Evolutionary conservation across 2,329 filamentous ascomycete species (phyloP).

Genomic region (Drechmeria coniospora): DNA sequence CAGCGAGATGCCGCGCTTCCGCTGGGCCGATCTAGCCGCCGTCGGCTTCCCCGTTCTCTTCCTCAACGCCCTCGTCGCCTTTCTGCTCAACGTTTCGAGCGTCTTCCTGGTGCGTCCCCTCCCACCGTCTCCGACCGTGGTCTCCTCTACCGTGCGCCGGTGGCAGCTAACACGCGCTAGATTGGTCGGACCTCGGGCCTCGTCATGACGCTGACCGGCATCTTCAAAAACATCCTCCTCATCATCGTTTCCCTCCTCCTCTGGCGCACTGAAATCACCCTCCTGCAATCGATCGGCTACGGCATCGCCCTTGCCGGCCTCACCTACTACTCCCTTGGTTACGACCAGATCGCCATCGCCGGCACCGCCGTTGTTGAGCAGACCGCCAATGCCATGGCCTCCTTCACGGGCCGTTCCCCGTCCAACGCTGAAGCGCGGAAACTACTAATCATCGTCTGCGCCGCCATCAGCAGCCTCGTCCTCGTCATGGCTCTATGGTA

Average conservation of each 20-base stretch:
- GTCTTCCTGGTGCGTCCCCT: conserved; percentile 58
- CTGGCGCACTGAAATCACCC: conserved; percentile 57
- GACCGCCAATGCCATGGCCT: conserved; percentile 9
- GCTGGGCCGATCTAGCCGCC: conserved; percentile 47
- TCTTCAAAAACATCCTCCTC: conserved; percentile 77
- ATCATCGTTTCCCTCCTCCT: conserved; percentile 63
- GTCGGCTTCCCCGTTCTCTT: conserved; percentile 51
- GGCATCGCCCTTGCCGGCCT: conserved; percentile 45
- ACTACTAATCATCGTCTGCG: conserved; percentile 4
- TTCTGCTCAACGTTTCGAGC: conserved; percentile 67
- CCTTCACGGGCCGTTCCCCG: conserved; percentile 6
- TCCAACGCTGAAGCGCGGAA: conserved; percentile 4
- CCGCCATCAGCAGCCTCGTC: conserved; percentile 6
- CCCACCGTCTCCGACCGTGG: too few relatives aligned
- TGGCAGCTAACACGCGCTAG: conserved; percentile 23
- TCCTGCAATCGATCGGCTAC: conserved; percentile 65
- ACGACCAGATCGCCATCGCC: conserved; percentile 16
- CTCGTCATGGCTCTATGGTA: conserved; percentile 5
- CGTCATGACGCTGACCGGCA: conserved; percentile 72
- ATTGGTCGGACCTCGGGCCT: conserved; percentile 80
- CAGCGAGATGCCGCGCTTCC: conserved; percentile 52
- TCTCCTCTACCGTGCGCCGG: background rate
- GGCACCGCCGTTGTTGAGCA: conserved; percentile 10
- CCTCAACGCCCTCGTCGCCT: conserved; percentile 63
- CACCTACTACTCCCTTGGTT: conserved; percentile 31